A percentile compares a stretch with the other conserved stretches of the same genome.
These are phyloP conservation scores for Russula vinacea DNA, from an alignment of 768 basidiomycete species.

Conservation along the genomic window DNA sequence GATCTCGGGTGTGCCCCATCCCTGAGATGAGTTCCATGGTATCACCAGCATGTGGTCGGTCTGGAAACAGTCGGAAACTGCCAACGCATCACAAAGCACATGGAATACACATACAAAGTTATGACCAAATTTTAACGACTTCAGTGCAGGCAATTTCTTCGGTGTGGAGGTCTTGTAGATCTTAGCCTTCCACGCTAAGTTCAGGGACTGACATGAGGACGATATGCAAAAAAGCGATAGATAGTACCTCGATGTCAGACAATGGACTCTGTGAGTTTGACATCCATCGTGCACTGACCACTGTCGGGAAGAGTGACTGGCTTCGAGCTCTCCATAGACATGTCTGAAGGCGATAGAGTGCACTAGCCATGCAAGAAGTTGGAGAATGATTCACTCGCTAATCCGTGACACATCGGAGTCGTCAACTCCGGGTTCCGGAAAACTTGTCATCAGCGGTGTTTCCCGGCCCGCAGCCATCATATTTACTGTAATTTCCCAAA, in stretches of 20 bases:
- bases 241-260: slow-evolving; percentile 22
- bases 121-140: slow-evolving; percentile 27
- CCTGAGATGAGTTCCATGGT: slow-evolving; percentile 41
- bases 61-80: slow-evolving; percentile 11
- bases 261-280: slow-evolving; percentile 14
- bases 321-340: slow-evolving; percentile 8
- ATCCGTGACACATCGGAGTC: not conserved
- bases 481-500: too few species aligned
- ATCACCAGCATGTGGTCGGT: slow-evolving; percentile 44
- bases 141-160: slow-evolving; percentile 24
- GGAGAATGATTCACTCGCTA: not conserved
- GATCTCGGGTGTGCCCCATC: slow-evolving; percentile 48
- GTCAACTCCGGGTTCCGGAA: not conserved
- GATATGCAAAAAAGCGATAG: not conserved
- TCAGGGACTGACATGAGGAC: slow-evolving; percentile 2
- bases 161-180: slow-evolving; percentile 13
- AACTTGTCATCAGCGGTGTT: not conserved
- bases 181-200: slow-evolving; percentile 19
- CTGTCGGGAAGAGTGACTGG: not conserved
- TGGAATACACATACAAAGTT: slow-evolving; percentile 19
- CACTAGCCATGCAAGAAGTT: slow-evolving; percentile 13
- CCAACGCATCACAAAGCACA: too few species aligned
- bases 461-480: not conserved
- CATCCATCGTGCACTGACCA: slow-evolving; percentile 18
- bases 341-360: slow-evolving; percentile 13